These are phyloP conservation scores for Sporothrix pseudoabietina DNA, from an alignment of 2,329 filamentous ascomycete genomes.

Conservation along the genomic window DNA sequence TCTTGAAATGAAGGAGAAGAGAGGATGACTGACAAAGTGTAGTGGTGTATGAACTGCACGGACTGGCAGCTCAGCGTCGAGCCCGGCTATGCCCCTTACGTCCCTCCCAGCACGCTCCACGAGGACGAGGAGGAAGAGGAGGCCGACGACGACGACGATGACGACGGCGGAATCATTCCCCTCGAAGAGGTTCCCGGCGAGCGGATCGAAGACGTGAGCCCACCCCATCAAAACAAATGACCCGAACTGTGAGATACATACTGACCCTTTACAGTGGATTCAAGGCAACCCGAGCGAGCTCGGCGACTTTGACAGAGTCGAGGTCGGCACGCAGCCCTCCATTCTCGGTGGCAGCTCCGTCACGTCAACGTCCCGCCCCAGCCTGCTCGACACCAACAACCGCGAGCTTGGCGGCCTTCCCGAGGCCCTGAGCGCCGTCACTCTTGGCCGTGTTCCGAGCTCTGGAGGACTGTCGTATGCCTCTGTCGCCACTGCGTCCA, in stretches of 20 bases:
- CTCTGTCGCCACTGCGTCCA: slow-evolving; percentile 17
- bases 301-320: slow-evolving; percentile 29
- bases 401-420: slow-evolving; percentile 25
- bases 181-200: slow-evolving; percentile 8
- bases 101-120: slow-evolving; percentile 32
- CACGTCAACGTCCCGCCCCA: slow-evolving; percentile 2
- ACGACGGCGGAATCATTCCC: neutral
- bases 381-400: slow-evolving; percentile 29
- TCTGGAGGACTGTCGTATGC: neutral
- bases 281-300: slow-evolving; percentile 33
- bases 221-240: neutral
- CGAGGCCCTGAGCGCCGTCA: slow-evolving; percentile 32
- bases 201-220: slow-evolving; percentile 27
- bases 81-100: slow-evolving; percentile 36
- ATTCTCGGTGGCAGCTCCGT: slow-evolving; percentile 23
- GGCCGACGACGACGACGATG: neutral
- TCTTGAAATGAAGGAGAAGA: neutral
- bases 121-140: slow-evolving; percentile 25
- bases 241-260: neutral
- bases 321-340: slow-evolving; percentile 24
- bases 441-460: slow-evolving; percentile 22
- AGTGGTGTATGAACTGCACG: slow-evolving; percentile 45
- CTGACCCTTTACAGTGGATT: slow-evolving; percentile 32
- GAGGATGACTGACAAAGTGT: neutral
- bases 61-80: slow-evolving; percentile 40